Conservation (phyloP, 1,284 basidiomycete species). For the Inonotus obliquus region DNA sequence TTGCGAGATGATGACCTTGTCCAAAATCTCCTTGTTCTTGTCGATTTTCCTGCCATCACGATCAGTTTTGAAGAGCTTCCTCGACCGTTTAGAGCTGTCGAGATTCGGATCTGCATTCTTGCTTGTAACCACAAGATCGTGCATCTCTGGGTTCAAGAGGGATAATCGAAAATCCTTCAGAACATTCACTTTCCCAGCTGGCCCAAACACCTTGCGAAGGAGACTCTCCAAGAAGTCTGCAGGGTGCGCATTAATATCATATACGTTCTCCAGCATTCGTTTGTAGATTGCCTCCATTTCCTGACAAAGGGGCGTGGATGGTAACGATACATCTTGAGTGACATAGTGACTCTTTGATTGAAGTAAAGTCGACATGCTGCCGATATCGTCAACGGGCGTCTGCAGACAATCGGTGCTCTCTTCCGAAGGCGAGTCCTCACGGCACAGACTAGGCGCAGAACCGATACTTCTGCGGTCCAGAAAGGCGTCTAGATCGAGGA, state of each 20-base stretch:
- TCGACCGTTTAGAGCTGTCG: constrained; percentile 4
- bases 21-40: constrained; percentile 11
- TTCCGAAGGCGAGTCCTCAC: constrained; percentile 15
- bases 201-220: constrained; percentile 49
- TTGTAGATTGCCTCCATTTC: constrained; percentile 48
- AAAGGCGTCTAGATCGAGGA: constrained; percentile 14
- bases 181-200: constrained; percentile 26
- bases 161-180: constrained; percentile 17
- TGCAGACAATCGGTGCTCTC: constrained; percentile 12
- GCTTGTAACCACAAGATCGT: constrained; percentile 6
- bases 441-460: constrained; percentile 8
- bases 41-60: constrained; percentile 5
- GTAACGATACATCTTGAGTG: neutral
- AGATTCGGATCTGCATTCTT: neutral
- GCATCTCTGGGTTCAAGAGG: constrained; percentile 5
- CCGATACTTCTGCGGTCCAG: constrained; percentile 6
- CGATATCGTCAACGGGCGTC: constrained; percentile 1
- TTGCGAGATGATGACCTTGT: constrained; percentile 8
- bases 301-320: constrained; percentile 25
- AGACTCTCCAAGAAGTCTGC: constrained; percentile 38
- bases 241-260: constrained; percentile 44
- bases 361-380: neutral
- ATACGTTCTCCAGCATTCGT: constrained; percentile 46
- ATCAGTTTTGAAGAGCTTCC: constrained; percentile 10
- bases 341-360: neutral